These are phyloP conservation scores for Lagenaria siceraria DNA, from an alignment of 306 rosid species.

Conservation along the genomic window DNA sequence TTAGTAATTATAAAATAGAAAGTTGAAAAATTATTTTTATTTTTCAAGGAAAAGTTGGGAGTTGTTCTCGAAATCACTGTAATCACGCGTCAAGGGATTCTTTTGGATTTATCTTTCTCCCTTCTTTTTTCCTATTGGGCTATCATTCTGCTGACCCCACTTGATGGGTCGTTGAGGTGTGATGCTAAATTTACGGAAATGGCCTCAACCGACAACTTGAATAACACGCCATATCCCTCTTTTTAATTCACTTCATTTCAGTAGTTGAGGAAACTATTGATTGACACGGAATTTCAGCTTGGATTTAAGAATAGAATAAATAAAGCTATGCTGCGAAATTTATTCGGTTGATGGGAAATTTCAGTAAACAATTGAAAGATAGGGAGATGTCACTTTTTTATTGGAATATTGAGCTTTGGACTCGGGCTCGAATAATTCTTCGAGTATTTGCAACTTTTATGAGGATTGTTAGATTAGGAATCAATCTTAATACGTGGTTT, in stretches of 20 bases:
- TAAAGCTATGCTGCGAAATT: neutral
- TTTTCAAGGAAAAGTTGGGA: neutral
- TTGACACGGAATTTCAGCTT: neutral
- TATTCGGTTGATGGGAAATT: neutral
- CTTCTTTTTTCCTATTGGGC: neutral
- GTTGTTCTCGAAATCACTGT: neutral
- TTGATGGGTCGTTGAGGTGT: neutral
- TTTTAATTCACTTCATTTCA: neutral
- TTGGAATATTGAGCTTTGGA: conserved; percentile 3
- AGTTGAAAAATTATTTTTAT: neutral
- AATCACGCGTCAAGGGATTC: neutral
- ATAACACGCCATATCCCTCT: neutral
- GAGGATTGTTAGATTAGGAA: neutral
- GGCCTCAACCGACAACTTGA: conserved; percentile 6
- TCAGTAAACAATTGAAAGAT: neutral
- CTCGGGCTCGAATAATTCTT: neutral
- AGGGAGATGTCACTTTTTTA: neutral
- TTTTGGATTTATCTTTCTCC: neutral
- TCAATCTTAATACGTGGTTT: neutral
- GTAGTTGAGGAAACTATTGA: neutral
- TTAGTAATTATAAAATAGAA: neutral
- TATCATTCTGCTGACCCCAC: neutral
- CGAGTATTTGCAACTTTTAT: neutral
- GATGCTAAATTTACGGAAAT: neutral
- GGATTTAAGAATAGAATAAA: neutral